Base-by-base conservation (phyloP, 768 basidiomycete genomes). In the Mrakia frigida region DNA sequence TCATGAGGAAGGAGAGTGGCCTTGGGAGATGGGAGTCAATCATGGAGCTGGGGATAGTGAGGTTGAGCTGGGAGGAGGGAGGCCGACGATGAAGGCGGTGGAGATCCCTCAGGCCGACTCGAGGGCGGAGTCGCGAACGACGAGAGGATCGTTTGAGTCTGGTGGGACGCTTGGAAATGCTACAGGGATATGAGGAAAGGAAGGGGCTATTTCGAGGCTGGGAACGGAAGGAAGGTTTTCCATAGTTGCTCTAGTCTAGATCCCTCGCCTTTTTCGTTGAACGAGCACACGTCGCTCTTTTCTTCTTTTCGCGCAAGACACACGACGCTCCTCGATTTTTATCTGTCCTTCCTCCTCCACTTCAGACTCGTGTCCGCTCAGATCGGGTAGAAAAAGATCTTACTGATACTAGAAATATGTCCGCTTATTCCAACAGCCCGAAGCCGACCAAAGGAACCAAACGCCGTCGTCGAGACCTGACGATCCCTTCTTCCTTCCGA, bases 391-490 rank as follows among this genome's bases (percentile, higher is more conserved):
- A 25, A 56, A 18, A 28, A 56, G 3, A 56, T 9, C 7, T 56
- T n/a, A n/a, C n/a, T n/a, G n/a, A n/a, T 28, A 25, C n/a, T 25
- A 21, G 3, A 28, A n/a, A n/a, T n/a, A n/a, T n/a, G n/a, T 18
- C 53, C n/a, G 56, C 56, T n/a, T 9, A 56, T 21, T 53, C 13
- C 21, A n/a, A 25, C 0, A 56, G 56, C 11, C 56, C 56, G 28
- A 56, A 56, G 25, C 56, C 56, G 56, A 56, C 56, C 56, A 56
- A 56, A n/a, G n/a, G 56, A 46, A n/a, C 56, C 56, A 56, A 28
- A n/a, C 25, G 56, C 56, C 56, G 56, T 56, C 56, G n/a, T 50
- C 46, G 46, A 50, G 46, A 9, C 46, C 56, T 56, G 25, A 23
- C 52, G 18, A 21, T 53, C 56, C n/a, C 56, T 56, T 56, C 56